Percentiles rank a stretch among this genome's conserved stretches.
Evolutionary conservation across 2,329 filamentous ascomycete species (phyloP).

Genomic region (Colletotrichum sp.): DNA sequence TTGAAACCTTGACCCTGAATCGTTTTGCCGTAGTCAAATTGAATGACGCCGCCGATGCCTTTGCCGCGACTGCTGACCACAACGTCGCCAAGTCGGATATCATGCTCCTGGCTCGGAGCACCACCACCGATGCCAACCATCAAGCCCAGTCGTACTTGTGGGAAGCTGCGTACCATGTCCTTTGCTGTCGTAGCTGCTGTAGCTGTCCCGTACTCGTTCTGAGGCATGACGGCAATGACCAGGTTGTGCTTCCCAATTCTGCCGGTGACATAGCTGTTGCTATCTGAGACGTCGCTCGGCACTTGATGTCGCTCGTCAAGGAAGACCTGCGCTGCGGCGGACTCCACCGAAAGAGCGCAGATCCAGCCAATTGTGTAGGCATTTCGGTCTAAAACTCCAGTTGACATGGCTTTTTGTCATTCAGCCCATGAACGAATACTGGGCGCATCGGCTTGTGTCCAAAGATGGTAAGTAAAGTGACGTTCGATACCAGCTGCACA

Average conservation of each 20-base stretch:
- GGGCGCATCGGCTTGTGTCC: too few species aligned
- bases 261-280: slow-evolving; percentile 13
- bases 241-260: slow-evolving; percentile 21
- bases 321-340: background rate
- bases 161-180: slow-evolving; percentile 30
- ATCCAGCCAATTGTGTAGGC: background rate
- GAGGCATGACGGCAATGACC: slow-evolving; percentile 22
- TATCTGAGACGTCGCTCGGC: background rate
- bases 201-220: background rate
- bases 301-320: background rate
- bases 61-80: slow-evolving; percentile 8
- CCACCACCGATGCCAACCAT: slow-evolving; percentile 27
- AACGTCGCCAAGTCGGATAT: slow-evolving; percentile 24
- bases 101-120: slow-evolving; percentile 19
- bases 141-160: background rate
- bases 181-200: slow-evolving; percentile 23
- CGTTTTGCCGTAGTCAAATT: slow-evolving; percentile 17
- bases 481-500: too few species aligned
- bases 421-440: accelerated
- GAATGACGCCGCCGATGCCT: slow-evolving; percentile 4
- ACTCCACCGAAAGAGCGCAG: background rate
- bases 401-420: background rate
- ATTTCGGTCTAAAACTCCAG: background rate
- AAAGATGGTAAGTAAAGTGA: too few species aligned
- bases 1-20: background rate